A percentile compares a stretch with the other conserved stretches of the same genome.
Conservation (phyloP, 2,329 filamentous ascomycete species). For the Orbilia oligospora region DNA sequence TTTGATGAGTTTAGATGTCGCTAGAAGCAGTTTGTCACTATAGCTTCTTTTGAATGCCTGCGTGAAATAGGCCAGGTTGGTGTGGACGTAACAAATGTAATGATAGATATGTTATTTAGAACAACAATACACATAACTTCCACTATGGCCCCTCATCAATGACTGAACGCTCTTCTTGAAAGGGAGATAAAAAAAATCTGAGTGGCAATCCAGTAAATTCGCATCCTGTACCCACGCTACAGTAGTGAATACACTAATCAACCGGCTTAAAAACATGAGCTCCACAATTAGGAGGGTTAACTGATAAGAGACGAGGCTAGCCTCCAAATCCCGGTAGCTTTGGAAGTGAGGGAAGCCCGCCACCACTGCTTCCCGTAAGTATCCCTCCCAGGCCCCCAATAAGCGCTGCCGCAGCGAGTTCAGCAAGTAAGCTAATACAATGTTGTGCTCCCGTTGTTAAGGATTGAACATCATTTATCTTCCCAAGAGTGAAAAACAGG, state of each 20-base stretch:
- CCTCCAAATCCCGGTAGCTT: not conserved
- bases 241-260: too few species aligned
- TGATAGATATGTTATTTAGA: not conserved
- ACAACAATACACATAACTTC: not conserved
- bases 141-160: too few species aligned
- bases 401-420: not conserved
- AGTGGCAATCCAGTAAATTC: too few species aligned
- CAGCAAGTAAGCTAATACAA: conserved; percentile 6
- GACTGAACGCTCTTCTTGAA: too few species aligned
- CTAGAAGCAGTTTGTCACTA: not conserved
- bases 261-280: too few species aligned
- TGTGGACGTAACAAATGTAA: not conserved
- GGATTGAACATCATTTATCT: conserved; percentile 14
- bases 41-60: not conserved
- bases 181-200: too few species aligned
- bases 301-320: not conserved
- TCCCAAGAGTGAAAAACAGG: not conserved
- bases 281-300: too few species aligned
- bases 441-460: not conserved
- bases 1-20: conserved; percentile 11
- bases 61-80: not conserved
- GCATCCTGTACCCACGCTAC: too few species aligned
- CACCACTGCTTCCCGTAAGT: not conserved
- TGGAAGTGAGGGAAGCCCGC: not conserved
- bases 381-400: not conserved